Evolutionary conservation across 2,329 filamentous ascomycete species (phyloP), one percentile per base, ranked within the genome.

Genomic region (Seiridium unicorne): DNA sequence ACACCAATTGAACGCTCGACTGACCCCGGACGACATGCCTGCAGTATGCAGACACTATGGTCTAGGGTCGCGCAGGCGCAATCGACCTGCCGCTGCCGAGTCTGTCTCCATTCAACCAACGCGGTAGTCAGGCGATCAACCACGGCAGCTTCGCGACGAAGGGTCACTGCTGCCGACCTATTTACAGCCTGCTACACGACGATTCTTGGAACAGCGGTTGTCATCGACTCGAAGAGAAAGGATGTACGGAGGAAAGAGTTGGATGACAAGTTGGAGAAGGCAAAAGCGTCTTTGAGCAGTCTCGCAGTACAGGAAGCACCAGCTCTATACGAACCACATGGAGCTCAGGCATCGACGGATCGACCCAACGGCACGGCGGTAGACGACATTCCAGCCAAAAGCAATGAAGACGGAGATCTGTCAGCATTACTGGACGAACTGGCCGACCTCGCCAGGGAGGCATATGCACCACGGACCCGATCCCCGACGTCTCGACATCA

Each of bases 131-230:
- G 82, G 60, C 81, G 80, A 68, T 73, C 80, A 58, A 81, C 84
- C 49, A 81, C 80, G 46, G 76, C 78, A 31, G 75, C 79, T 38
- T 72, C 79, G 56, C 80, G 78, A 67, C 81, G 82, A 58, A 81
- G 81, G 64, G 72, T 81, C 48, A 79, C 78, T 46, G 72, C 79
- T 68, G 75, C 81, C 73, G 77, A 87, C 74, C 64, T 87, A 61
- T 80, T 89, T 69, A 90, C 88, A 32, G 84, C 89, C 44, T 84
- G 83, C 70, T 91, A 91, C 69, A 88, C 88, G 34, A 84, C 86
- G 40, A 82, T 89, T 58, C 84, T 90, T 67, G 88, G 86, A 4
- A 84, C 85, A 2, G 88, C 87, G 2, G 82, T 87, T 9, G 76
- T 89, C 3, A 76, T 84, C 36, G 89, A 92, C 70, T 83, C 84